Evolutionary conservation across 2,329 filamentous ascomycete genomes (phyloP), one percentile per base, ranked within the genome.

Genomic region (Aspergillus brasiliensis): DNA sequence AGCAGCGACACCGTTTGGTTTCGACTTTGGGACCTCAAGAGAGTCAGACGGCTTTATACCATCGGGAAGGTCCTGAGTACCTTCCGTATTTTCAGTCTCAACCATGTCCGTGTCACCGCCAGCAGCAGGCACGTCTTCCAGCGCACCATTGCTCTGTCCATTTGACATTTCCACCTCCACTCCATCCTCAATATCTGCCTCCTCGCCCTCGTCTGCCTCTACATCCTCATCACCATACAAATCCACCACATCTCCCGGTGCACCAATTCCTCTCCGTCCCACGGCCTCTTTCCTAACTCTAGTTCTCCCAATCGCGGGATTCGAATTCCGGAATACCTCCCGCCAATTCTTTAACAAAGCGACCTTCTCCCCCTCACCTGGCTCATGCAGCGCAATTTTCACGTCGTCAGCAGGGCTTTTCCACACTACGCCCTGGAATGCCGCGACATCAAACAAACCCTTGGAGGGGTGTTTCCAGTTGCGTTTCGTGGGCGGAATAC

Each of bases 281-380:
- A 21, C 31, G 31, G 11, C 10, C 1, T 17, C 52, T 62, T 67
- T 57, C 25, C 61, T 56, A 34, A 65, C 65, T 27, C 67, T 65
- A 53, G 68, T 23, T 0, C 65, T 59, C 5, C 70, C 70, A 49
- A 70, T 68, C 17, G 67, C 66, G 5, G 73, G 74, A 55, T 76
- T 69, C 0, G 72, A 69, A 13, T 71, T 64, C 42, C 75, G 73
- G 62, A 81, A 81, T 2, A 79, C 65, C 58, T 81, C 76, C 19
- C 78, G 72, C 78, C 80, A 81, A 64, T 81, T 77, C 62, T 78
- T 75, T 51, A 81, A 68, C 17, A 82, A 61, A 2, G 80, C 73
- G 0, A 82, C 78, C 54, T 75, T 75, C 21, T 78, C 74, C 3
- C 75, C 76, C 3, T 75, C 67, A 3, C 78, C 78, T 0, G 75